phyloP scores from a whole-genome alignment of 371 early-diverging fungal species.

The Mortierella sp. region DNA sequence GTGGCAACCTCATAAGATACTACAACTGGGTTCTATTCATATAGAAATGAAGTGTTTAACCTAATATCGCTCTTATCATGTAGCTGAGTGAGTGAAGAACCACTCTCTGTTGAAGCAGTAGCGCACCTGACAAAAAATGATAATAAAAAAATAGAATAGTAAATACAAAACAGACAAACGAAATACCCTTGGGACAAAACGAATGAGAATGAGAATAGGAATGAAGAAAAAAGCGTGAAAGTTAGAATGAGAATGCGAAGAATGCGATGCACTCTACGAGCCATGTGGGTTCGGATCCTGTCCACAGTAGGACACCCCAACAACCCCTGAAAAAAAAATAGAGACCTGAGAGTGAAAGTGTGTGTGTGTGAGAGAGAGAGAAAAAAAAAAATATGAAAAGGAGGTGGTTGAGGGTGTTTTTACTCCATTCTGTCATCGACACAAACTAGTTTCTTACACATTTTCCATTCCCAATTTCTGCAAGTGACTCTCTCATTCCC shows the following conservation, averaged over 20 bases:
- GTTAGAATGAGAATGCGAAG: background rate
- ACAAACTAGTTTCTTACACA: constrained; percentile 2
- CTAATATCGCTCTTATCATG: background rate
- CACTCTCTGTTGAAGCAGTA: background rate
- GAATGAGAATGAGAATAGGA: background rate
- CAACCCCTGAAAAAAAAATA: constrained; percentile 8
- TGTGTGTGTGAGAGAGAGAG: no score
- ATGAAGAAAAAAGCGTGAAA: background rate
- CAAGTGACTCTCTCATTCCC: constrained; percentile 6
- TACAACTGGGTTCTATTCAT: no score
- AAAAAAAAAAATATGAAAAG: constrained; percentile 3
- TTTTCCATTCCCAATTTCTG: constrained; percentile 5
- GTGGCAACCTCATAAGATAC: no score
- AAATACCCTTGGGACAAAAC: background rate
- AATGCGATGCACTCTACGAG: background rate
- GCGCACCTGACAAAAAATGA: background rate
- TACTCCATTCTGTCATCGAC: constrained; percentile 11
- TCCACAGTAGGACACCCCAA: background rate
- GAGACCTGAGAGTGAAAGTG: background rate
- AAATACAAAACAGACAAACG: background rate
- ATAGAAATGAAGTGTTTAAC: background rate
- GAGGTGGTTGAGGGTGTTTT: background rate
- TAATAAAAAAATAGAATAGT: background rate
- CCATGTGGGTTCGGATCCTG: background rate
- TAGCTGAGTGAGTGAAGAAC: background rate